A percentile compares a stretch with the other conserved stretches of the same genome.
phyloP scores from a whole-genome alignment of 2,329 filamentous ascomycete species.

The Pezizomycotina sp. region DNA sequence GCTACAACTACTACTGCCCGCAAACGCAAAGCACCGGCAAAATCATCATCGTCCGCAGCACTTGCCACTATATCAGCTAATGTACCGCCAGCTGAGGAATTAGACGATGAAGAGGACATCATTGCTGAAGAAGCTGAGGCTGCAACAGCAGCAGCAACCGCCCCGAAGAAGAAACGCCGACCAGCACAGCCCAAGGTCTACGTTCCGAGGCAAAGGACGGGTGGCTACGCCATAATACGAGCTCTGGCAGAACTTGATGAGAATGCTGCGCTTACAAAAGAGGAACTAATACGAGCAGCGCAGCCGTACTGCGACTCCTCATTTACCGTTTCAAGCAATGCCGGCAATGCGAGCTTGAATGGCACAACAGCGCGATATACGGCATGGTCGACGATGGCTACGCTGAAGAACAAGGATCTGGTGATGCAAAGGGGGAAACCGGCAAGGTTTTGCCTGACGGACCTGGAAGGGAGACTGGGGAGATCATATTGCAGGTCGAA shows the following conservation, averaged over 20 bases:
- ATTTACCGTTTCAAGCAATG: slow-evolving; percentile 49
- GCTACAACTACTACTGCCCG: neutral
- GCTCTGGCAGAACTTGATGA: slow-evolving; percentile 46
- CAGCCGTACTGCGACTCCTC: slow-evolving; percentile 59
- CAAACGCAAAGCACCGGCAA: too few species aligned
- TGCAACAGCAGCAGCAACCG: slow-evolving; percentile 11
- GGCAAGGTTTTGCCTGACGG: slow-evolving; percentile 53
- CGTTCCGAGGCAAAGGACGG: slow-evolving; percentile 55
- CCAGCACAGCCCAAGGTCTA: slow-evolving; percentile 44
- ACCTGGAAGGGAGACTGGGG: slow-evolving; percentile 64
- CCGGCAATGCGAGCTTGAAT: slow-evolving; percentile 48
- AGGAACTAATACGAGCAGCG: slow-evolving; percentile 49
- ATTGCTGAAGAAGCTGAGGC: slow-evolving; percentile 32
- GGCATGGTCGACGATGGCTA: slow-evolving; percentile 72
- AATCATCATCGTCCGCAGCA: too few species aligned
- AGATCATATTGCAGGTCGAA: slow-evolving; percentile 39
- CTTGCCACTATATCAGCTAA: too few species aligned
- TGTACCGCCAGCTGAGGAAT: too few species aligned
- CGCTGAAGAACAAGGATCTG: slow-evolving; percentile 53
- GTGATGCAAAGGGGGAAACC: slow-evolving; percentile 56
- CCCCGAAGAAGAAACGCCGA: slow-evolving; percentile 42
- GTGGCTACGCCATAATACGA: slow-evolving; percentile 54
- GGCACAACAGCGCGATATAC: too few species aligned
- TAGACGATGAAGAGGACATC: too few species aligned
- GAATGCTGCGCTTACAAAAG: slow-evolving; percentile 45